Conservation (phyloP, 768 basidiomycete genomes). For the Pleurotus citrinopileatus region DNA sequence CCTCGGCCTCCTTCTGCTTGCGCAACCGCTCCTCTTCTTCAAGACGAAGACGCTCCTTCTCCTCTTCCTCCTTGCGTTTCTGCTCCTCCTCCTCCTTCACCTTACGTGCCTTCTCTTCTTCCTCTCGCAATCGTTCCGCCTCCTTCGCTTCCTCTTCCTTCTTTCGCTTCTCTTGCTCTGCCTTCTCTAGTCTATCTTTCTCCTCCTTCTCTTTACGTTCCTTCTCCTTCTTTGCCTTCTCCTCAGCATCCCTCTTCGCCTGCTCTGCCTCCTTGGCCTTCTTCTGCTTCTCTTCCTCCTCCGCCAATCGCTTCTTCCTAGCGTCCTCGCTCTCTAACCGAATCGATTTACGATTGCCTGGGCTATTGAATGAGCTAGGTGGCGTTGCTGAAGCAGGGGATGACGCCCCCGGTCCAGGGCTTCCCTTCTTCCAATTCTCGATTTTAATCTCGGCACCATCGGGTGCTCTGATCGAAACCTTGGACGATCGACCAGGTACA, state of each 20-base stretch:
- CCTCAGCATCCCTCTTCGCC: conserved; percentile 20
- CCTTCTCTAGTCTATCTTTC: conserved; percentile 30
- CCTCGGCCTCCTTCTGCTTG: conserved; percentile 31
- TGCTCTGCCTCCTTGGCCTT: conserved; percentile 29
- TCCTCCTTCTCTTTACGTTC: conserved; percentile 35
- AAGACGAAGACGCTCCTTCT: conserved; percentile 33
- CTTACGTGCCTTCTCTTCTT: conserved; percentile 37
- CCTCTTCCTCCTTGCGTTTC: conserved; percentile 40
- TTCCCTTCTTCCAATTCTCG: conserved; percentile 48
- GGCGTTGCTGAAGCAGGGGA: conserved; percentile 27
- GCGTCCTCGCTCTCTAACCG: conserved; percentile 64
- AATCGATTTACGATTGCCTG: conserved; percentile 38
- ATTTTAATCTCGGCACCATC: conserved; percentile 67
- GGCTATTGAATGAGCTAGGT: conserved; percentile 24
- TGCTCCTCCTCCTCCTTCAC: conserved; percentile 41
- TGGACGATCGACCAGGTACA: conserved; percentile 50
- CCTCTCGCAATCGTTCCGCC: conserved; percentile 32
- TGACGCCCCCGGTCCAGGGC: conserved; percentile 37
- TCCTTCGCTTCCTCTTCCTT: conserved; percentile 45
- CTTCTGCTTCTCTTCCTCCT: conserved; percentile 37
- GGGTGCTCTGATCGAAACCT: conserved; percentile 58
- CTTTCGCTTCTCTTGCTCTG: conserved; percentile 37
- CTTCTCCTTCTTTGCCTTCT: conserved; percentile 33
- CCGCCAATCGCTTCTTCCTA: conserved; percentile 44
- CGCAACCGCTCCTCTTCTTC: conserved; percentile 27